phyloP scores from a whole-genome alignment of 2,329 filamentous ascomycete genomes.

The Monilinia fructicola region DNA sequence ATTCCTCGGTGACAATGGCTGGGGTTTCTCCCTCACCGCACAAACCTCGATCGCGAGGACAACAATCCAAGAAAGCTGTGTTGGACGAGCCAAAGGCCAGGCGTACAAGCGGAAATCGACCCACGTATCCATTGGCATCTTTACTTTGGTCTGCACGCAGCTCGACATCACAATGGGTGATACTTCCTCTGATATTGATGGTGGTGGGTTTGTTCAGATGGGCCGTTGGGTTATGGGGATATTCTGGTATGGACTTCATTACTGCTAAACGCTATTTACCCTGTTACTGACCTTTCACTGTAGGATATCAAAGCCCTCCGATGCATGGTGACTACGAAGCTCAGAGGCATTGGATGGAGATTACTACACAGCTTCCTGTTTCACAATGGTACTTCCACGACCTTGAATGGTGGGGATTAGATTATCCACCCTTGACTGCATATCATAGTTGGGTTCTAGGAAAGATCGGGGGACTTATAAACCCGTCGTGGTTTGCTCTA shows the following conservation, averaged over 20 bases:
- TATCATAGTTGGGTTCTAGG: constrained; percentile 98
- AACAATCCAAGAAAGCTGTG: constrained; percentile 11
- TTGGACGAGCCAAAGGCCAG: constrained; percentile 12
- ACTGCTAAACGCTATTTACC: constrained; percentile 1
- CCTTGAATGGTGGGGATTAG: constrained; percentile 93
- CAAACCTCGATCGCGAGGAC: constrained; percentile 20
- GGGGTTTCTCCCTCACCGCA: constrained; percentile 17
- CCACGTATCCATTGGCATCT: constrained; percentile 80
- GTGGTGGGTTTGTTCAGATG: constrained; percentile 87
- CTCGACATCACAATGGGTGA: constrained; percentile 85
- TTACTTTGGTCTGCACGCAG: constrained; percentile 90
- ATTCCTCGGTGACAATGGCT: constrained; percentile 19
- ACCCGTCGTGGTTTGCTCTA: constrained; percentile 85
- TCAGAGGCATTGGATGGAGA: constrained; percentile 98
- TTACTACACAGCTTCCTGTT: constrained; percentile 83
- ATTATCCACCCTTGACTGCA: constrained; percentile 95
- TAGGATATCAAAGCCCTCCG: constrained; percentile 76
- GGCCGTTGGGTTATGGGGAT: constrained; percentile 90
- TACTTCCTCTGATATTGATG: constrained; percentile 86
- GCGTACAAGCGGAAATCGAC: constrained; percentile 21
- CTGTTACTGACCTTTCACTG: constrained; percentile 23
- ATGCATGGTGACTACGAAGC: constrained; percentile 98
- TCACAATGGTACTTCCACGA: constrained; percentile 99
- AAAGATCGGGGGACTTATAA: constrained; percentile 75
- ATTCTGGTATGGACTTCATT: constrained; percentile 66